A percentile compares a stretch with the other conserved stretches of the same genome.
Conservation (phyloP, 176 grass and related monocot species). For the Raddia guianensis region DNA sequence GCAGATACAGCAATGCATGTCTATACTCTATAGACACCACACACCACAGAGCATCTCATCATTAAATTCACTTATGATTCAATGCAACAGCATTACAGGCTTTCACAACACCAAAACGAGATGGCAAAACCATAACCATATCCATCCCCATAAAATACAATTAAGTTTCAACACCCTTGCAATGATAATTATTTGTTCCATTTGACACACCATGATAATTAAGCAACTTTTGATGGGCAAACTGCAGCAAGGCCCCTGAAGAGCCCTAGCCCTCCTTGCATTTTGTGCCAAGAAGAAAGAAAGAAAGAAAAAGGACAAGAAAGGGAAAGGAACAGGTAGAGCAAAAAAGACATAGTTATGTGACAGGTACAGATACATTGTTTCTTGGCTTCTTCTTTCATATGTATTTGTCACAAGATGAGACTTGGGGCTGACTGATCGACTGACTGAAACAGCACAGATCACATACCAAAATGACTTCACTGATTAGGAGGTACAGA, state of each 20-base stretch:
- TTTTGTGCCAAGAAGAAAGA: slow-evolving; percentile 44
- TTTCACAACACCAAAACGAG: neutral
- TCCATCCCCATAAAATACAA: slow-evolving; percentile 30
- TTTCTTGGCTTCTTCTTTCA: slow-evolving; percentile 65
- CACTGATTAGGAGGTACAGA: slow-evolving; percentile 49
- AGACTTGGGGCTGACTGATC: slow-evolving; percentile 47
- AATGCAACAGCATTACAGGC: neutral
- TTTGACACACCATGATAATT: slow-evolving; percentile 51
- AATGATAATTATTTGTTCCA: slow-evolving; percentile 41
- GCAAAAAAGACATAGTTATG: slow-evolving; percentile 52
- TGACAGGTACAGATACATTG: slow-evolving; percentile 43
- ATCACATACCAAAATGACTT: slow-evolving; percentile 58
- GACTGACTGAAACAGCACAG: slow-evolving; percentile 45
- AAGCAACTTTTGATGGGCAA: slow-evolving; percentile 46
- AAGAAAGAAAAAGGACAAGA: neutral
- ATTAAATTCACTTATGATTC: slow-evolving; percentile 31
- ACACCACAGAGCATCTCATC: slow-evolving; percentile 40
- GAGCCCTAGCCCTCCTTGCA: slow-evolving; percentile 32
- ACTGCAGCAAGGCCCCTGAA: slow-evolving; percentile 25
- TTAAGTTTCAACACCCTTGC: slow-evolving; percentile 45
- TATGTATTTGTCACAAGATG: slow-evolving; percentile 56
- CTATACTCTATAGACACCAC: slow-evolving; percentile 30
- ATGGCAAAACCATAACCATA: neutral
- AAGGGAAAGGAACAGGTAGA: neutral
- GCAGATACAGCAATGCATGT: slow-evolving; percentile 27